Evolutionary conservation across 768 basidiomycete species (phyloP).

Genomic region (Lentinula sp.): DNA sequence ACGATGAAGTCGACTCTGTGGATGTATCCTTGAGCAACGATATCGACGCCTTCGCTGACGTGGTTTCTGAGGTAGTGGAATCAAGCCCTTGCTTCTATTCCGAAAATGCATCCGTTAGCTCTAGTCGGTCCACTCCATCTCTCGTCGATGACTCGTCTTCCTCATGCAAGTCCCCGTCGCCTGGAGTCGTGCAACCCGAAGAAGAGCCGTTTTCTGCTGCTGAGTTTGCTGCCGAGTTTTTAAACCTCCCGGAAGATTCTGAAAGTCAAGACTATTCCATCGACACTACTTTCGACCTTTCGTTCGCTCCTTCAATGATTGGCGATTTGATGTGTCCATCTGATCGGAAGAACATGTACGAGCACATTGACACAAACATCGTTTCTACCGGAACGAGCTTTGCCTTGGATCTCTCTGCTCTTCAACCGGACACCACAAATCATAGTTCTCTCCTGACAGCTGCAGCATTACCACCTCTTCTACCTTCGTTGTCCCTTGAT

Average conservation of each 20-base stretch:
- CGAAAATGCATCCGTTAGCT: background rate
- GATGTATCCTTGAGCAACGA: background rate
- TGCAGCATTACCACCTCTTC: background rate
- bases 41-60: background rate
- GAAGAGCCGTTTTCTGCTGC: background rate
- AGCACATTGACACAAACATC: background rate
- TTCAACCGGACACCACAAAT: background rate
- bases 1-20: background rate
- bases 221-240: slow-evolving; percentile 1
- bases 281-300: background rate
- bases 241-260: background rate
- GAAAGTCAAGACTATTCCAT: background rate
- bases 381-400: background rate
- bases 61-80: background rate
- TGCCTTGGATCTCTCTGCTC: background rate
- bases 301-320: background rate
- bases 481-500: background rate
- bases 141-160: background rate
- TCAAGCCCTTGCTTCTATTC: background rate
- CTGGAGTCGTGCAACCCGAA: background rate
- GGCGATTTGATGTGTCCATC: background rate
- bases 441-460: background rate
- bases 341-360: slow-evolving; percentile 1
- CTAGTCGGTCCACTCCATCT: background rate
- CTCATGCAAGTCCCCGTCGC: background rate